Conservation (phyloP, 805 yeast species). For the Ogataea methylovora region DNA sequence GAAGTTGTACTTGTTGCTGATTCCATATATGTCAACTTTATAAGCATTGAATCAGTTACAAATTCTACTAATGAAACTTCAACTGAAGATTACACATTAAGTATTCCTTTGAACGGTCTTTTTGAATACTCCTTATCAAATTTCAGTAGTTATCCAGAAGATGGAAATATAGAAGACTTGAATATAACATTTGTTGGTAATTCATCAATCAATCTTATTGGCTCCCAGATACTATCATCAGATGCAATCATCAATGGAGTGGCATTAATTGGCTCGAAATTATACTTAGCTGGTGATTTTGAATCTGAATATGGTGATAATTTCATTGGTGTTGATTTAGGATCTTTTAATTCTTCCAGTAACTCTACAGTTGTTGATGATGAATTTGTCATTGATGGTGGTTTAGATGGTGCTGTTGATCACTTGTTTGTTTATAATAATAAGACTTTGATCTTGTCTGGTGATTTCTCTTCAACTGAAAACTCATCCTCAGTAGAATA, state of each 20-base stretch:
- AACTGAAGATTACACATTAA: background rate
- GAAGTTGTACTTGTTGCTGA: slow-evolving; percentile 64
- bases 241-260: slow-evolving; percentile 33
- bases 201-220: slow-evolving; percentile 35
- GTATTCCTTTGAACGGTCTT: slow-evolving; percentile 55
- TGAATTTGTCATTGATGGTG: slow-evolving; percentile 21
- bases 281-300: slow-evolving; percentile 46
- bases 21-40: slow-evolving; percentile 44
- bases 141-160: slow-evolving; percentile 32
- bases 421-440: slow-evolving; percentile 22
- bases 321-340: slow-evolving; percentile 26
- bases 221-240: slow-evolving; percentile 27
- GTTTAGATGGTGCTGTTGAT: slow-evolving; percentile 32
- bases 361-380: slow-evolving; percentile 4
- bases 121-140: slow-evolving; percentile 76
- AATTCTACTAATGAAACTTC: slow-evolving; percentile 5
- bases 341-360: slow-evolving; percentile 10
- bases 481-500: slow-evolving; percentile 16
- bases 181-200: slow-evolving; percentile 31
- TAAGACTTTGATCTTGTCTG: slow-evolving; percentile 36
- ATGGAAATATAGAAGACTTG: slow-evolving; percentile 15
- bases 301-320: slow-evolving; percentile 28
- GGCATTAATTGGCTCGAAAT: slow-evolving; percentile 22
- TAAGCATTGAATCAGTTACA: slow-evolving; percentile 34
- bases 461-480: slow-evolving; percentile 25